Percentiles rank a stretch among this genome's conserved stretches.
Conservation (phyloP, 495 filamentous ascomycete genomes). For the Cercophora newfieldiana region DNA sequence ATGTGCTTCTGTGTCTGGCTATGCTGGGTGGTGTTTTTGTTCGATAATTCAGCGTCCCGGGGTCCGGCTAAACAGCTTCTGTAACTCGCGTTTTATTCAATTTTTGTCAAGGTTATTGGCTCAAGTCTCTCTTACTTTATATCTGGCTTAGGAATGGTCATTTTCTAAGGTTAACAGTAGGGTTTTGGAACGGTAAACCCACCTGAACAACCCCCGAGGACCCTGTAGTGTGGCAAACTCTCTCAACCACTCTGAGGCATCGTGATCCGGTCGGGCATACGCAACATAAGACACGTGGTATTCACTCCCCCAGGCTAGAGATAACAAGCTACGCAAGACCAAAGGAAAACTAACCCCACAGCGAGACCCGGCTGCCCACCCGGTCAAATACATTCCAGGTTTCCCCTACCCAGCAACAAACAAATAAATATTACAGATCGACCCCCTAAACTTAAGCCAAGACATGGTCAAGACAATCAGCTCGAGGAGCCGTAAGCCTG, state of each 20-base stretch:
- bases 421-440: constrained; percentile 1
- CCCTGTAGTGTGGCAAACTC: no score
- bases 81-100: constrained; percentile 9
- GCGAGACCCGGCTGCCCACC: neutral
- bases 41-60: constrained; percentile 1
- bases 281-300: neutral
- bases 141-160: neutral
- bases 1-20: neutral
- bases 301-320: neutral
- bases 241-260: no score
- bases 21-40: neutral
- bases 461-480: neutral
- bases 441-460: neutral
- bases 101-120: neutral
- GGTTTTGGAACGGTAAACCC: neutral
- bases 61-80: constrained; percentile 6
- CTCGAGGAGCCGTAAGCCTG: constrained; percentile 52
- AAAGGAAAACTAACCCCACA: neutral
- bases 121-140: no score
- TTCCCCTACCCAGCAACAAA: neutral
- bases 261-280: neutral
- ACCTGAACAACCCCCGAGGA: no score
- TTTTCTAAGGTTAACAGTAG: neutral
- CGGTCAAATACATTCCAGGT: neutral
- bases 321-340: neutral